Evolutionary conservation across 1,284 basidiomycete genomes (phyloP).

Genomic region (Ganoderma sp.): DNA sequence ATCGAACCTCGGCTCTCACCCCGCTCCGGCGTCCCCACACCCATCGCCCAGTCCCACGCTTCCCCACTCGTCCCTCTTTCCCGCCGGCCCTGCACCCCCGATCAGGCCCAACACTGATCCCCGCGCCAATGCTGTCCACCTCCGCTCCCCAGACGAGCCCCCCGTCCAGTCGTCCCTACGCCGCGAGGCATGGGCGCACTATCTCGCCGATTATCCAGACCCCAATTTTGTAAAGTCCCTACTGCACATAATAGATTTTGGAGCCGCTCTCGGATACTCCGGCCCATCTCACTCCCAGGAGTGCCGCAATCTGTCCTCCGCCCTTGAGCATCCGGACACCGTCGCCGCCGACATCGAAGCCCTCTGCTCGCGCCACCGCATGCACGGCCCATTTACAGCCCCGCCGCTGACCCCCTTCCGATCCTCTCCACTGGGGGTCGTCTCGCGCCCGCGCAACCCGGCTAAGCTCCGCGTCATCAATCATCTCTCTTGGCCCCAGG

Average conservation of each 20-base stretch:
- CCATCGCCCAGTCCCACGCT: not conserved
- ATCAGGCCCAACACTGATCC: slow-evolving; percentile 23
- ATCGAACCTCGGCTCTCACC: not conserved
- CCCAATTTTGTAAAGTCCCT: slow-evolving; percentile 12
- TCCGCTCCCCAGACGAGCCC: not conserved
- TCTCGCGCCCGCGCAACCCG: slow-evolving; percentile 35
- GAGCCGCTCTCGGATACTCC: slow-evolving; percentile 13
- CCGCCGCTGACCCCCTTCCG: slow-evolving; percentile 37
- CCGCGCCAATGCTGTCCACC: slow-evolving; percentile 9
- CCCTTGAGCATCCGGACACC: slow-evolving; percentile 12
- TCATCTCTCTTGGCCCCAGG: slow-evolving; percentile 46
- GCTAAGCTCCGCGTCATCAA: slow-evolving; percentile 42
- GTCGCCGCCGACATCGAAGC: slow-evolving; percentile 16
- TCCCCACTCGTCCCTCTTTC: slow-evolving; percentile 10
- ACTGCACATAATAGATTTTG: slow-evolving; percentile 23
- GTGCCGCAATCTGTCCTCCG: slow-evolving; percentile 12
- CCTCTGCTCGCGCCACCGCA: slow-evolving; percentile 7
- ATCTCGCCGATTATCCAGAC: slow-evolving; percentile 19
- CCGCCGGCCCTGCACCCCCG: slow-evolving; percentile 15
- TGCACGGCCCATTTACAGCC: slow-evolving; percentile 37
- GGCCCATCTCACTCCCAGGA: not conserved
- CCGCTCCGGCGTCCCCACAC: not conserved
- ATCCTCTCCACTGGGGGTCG: slow-evolving; percentile 39
- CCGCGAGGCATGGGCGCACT: slow-evolving; percentile 9
- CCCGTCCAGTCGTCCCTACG: slow-evolving; percentile 7